Evolutionary conservation across 23 red algal genomes (phyloP), one percentile per base, ranked within the genome.

Genomic region (Cyanidiococcus yangmingshanensis): DNA sequence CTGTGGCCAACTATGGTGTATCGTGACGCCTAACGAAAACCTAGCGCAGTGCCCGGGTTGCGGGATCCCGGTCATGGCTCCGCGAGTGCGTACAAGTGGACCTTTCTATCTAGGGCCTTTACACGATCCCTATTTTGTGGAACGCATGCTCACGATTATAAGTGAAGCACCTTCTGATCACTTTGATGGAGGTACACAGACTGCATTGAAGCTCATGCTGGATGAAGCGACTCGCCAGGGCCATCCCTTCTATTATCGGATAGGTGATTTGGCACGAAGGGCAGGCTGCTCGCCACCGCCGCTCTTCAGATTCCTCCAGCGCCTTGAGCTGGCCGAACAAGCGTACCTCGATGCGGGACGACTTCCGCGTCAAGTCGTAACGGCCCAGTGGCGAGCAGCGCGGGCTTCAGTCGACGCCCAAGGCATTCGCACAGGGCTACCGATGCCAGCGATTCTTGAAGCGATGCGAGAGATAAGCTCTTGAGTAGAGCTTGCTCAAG

Each of bases 81-180:
- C 45, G 21, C 32, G 7, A 29, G n/a, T 71, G 27, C 21, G 32
- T 12, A 32, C n/a, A 7, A 71, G 63, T 35, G 63, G 63, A 25
- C 63, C 63, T 7, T 32, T 71, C n/a, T 71, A 71, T 30, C 7
- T 71, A 29, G 63, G 63, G 27, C 63, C 63, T 25, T 29, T 71
- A 3, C 63, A 71, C 63, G 63, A 71, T 30, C 16, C 12, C 27
- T 12, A 25, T 35, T 71, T 71, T 30, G n/a, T 71, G 63, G n/a
- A 35, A 7, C n/a, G 63, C 27, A 71, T 71, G 63, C n/a, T 32
- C 7, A 25, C n/a, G 16, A 29, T 71, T 29, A 71, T 2, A 7
- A 7, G 32, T 35, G 63, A 71, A 35, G 63, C 63, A 71, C 63
- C 63, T 12, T 2, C n/a, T 29, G 32, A 30, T 32, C 63, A 71